Evolutionary conservation across 495 filamentous ascomycete genomes (phyloP).

Genomic region (Aspergillus baeticus): DNA sequence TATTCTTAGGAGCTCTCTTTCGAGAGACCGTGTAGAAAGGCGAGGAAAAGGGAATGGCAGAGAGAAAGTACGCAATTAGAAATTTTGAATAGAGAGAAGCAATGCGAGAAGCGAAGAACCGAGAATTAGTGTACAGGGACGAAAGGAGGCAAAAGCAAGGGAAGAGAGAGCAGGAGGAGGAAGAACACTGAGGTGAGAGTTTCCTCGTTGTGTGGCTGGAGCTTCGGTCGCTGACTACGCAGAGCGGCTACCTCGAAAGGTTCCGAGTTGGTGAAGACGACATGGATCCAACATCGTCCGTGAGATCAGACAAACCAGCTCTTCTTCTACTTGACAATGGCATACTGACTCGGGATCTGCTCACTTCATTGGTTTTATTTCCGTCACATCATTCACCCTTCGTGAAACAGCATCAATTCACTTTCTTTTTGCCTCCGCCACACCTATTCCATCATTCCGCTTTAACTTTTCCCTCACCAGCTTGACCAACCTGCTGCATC

Average conservation of each 20-base stretch:
- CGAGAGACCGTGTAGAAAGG: constrained; percentile 28
- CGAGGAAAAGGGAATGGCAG: constrained; percentile 5
- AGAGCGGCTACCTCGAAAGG: neutral
- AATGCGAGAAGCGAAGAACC: constrained; percentile 19
- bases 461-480: constrained; percentile 7
- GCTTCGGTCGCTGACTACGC: neutral
- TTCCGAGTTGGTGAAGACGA: neutral
- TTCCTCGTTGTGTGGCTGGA: constrained; percentile 16
- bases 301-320: neutral
- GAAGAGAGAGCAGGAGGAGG: constrained; percentile 13
- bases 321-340: neutral
- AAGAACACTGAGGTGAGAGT: constrained; percentile 6
- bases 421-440: neutral
- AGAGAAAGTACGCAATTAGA: neutral
- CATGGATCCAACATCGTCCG: neutral
- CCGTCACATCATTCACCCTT: neutral
- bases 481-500: neutral
- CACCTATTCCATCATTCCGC: neutral
- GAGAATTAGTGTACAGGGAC: constrained; percentile 26
- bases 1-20: constrained; percentile 38
- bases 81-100: constrained; percentile 12
- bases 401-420: neutral
- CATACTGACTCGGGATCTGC: neutral
- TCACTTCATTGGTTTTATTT: neutral
- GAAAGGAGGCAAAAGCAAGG: constrained; percentile 26